Percentiles rank a stretch among this genome's conserved stretches.
Evolutionary conservation across 108 stramenopile genomes (phyloP).

Genomic region (Skeletonema potamos): DNA sequence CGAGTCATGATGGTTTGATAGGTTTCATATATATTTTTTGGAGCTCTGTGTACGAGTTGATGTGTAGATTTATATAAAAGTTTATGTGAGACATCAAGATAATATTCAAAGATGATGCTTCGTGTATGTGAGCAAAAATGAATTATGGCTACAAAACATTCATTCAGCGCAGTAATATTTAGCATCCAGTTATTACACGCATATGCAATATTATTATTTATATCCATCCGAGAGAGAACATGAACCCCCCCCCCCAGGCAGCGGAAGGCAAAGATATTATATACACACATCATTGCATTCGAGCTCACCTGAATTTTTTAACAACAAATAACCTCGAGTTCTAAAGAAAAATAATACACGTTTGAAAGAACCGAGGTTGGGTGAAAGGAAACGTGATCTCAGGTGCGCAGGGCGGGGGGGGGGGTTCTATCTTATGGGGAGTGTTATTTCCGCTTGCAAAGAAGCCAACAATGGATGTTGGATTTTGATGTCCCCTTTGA

Average conservation of each 20-base stretch:
- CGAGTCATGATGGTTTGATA: constrained; percentile 18
- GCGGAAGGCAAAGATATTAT: not conserved
- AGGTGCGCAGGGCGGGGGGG: too few species aligned
- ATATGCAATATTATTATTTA: too few species aligned
- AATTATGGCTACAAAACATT: too few species aligned
- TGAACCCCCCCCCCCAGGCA: too few species aligned
- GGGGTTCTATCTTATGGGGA: not conserved
- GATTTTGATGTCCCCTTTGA: too few species aligned
- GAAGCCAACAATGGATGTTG: too few species aligned
- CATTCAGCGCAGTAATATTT: too few species aligned
- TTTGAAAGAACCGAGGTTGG: constrained; percentile 13
- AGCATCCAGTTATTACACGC: too few species aligned
- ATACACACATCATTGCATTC: not conserved
- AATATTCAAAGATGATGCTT: too few species aligned
- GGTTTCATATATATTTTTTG: not conserved
- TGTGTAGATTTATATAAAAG: not conserved
- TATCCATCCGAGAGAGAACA: too few species aligned
- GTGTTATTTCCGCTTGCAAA: too few species aligned
- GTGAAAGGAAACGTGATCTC: constrained; percentile 21
- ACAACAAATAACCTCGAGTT: constrained; percentile 1
- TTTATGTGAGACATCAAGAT: not conserved
- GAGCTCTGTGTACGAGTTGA: not conserved
- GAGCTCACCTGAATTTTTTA: not conserved
- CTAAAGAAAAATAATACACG: constrained; percentile 2
- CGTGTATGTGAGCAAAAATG: too few species aligned